phyloP scores from a whole-genome alignment of 1,139 yeast species.

The Hemisphaericaspora subhashii region DNA sequence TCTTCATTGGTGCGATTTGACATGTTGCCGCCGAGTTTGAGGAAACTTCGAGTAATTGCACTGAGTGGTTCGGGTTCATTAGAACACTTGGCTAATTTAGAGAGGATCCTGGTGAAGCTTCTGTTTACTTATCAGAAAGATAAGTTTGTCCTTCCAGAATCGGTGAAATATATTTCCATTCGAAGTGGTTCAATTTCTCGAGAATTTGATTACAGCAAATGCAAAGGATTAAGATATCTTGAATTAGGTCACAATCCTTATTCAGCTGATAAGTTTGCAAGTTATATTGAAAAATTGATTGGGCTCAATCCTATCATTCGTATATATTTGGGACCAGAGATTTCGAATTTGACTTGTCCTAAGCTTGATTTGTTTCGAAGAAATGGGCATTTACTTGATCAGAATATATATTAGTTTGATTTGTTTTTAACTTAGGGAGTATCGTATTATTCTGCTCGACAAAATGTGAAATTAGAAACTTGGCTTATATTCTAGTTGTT shows the following conservation, averaged over 20 bases:
- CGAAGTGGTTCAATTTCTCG: too few relatives aligned
- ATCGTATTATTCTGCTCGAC: too few relatives aligned
- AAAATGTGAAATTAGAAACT: too few relatives aligned
- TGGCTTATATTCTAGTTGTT: too few relatives aligned
- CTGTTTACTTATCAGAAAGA: too few relatives aligned
- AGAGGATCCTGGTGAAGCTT: neutral
- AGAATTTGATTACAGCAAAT: neutral
- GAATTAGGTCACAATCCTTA: neutral
- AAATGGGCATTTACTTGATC: neutral
- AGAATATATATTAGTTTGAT: neutral
- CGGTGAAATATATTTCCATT: constrained; percentile 1
- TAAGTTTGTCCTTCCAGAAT: neutral
- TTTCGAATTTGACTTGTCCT: neutral
- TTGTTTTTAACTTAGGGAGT: too few relatives aligned
- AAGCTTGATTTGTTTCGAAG: neutral
- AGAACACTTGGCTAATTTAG: neutral
- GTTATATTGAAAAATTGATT: neutral
- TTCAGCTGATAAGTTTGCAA: neutral
- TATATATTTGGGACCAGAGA: neutral
- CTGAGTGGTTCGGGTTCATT: neutral
- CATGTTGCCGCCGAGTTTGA: neutral
- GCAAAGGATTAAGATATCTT: neutral
- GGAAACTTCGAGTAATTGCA: neutral
- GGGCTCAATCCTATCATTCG: neutral
- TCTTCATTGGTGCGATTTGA: neutral